phyloP scores from a whole-genome alignment of 2,329 filamentous ascomycete species.

The Chaetomium globosum region DNA sequence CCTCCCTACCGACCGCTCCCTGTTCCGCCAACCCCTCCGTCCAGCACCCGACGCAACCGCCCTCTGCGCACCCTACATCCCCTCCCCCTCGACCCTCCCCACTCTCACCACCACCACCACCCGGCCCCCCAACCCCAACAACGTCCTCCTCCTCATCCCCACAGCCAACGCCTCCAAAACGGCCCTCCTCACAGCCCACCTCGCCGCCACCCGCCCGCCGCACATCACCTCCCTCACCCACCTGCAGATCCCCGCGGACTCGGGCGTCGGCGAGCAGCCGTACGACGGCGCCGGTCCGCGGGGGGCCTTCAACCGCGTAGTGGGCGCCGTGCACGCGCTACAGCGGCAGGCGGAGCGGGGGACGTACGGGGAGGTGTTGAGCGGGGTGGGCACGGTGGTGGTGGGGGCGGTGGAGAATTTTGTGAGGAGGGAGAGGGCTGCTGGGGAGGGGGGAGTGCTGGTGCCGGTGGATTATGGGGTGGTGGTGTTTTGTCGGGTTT shows the following conservation, averaged over 20 bases:
- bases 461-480: slow-evolving; percentile 27
- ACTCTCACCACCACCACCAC: neutral
- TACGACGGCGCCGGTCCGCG: slow-evolving; percentile 22
- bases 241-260: slow-evolving; percentile 7
- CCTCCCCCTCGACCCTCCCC: neutral
- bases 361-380: neutral
- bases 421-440: neutral
- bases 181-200: neutral
- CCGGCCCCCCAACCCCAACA: neutral
- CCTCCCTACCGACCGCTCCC: neutral
- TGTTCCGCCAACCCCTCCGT: neutral
- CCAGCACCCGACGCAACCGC: neutral
- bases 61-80: neutral
- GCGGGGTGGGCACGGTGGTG: slow-evolving; percentile 16
- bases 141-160: neutral
- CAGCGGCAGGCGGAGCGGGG: neutral
- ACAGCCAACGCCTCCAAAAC: slow-evolving; percentile 22
- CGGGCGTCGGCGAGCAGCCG: slow-evolving; percentile 31
- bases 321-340: slow-evolving; percentile 1
- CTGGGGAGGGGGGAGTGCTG: neutral
- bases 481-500: slow-evolving; percentile 24
- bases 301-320: slow-evolving; percentile 26
- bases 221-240: neutral
- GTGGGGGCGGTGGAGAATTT: slow-evolving; percentile 28
- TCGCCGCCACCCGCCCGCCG: neutral